Evolutionary conservation across 2,329 filamentous ascomycete genomes (phyloP).

Genomic region (Zymoseptoria brevis): DNA sequence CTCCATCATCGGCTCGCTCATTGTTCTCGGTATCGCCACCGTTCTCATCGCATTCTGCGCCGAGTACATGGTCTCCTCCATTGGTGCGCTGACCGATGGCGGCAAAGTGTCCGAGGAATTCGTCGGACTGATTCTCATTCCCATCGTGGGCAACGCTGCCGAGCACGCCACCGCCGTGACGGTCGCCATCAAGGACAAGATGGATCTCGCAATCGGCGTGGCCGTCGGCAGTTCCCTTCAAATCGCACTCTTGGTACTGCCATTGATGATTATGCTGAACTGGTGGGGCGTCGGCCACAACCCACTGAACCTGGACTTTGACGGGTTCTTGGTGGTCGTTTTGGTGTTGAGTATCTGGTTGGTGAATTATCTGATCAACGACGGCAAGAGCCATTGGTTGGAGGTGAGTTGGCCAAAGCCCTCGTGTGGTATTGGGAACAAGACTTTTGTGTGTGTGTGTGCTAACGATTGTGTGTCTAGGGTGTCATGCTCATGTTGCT

Average conservation of each 20-base stretch:
- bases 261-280: slow-evolving; percentile 52
- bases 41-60: slow-evolving; percentile 72
- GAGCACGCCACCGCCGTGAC: slow-evolving; percentile 58
- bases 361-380: slow-evolving; percentile 56
- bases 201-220: slow-evolving; percentile 60
- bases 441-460: too few species aligned
- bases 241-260: slow-evolving; percentile 55
- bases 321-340: slow-evolving; percentile 69
- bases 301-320: slow-evolving; percentile 70
- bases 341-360: slow-evolving; percentile 50
- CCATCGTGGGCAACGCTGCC: slow-evolving; percentile 59
- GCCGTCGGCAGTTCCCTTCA: slow-evolving; percentile 60
- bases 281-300: slow-evolving; percentile 49
- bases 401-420: too few species aligned
- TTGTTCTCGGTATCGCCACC: slow-evolving; percentile 64
- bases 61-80: slow-evolving; percentile 56
- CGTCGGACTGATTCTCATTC: slow-evolving; percentile 55
- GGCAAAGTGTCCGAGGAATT: slow-evolving; percentile 50
- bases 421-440: too few species aligned
- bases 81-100: slow-evolving; percentile 45
- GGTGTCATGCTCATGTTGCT: too few species aligned
- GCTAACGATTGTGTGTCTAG: too few species aligned
- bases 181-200: slow-evolving; percentile 57
- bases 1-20: slow-evolving; percentile 61
- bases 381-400: slow-evolving; percentile 43